Base-by-base conservation (phyloP, 2,329 filamentous ascomycete species). In the Sphaerostilbella broomeana region DNA sequence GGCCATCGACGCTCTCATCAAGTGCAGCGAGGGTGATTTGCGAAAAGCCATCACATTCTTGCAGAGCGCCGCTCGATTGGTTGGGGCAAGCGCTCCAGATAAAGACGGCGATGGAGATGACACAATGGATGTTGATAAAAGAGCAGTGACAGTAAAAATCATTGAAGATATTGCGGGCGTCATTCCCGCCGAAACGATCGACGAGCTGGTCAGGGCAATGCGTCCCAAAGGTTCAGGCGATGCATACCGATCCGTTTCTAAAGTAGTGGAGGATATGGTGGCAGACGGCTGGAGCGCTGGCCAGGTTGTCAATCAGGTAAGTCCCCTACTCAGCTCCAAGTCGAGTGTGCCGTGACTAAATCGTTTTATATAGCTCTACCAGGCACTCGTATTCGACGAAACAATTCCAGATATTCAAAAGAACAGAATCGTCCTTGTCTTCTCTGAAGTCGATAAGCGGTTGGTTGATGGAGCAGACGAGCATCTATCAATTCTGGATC, bases 151-250 rank as follows among this genome's bases (percentile, higher is more conserved):
- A 0, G 74, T 89, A 25, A 78, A 77, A 51, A 86, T 79, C 37
- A 78, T 98, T 32, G 86, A 97, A 58, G 92, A 98, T 53, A 98
- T 98, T 58, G 90, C 92, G 1, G 92, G 94, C 40, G 87, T 97
- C 3, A 89, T 99, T 50, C 92, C 94, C 0, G 73, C 81, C 11
- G 52, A 60, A 9, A 86, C 87, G 2, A 78, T 98, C 35, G 74
- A 84, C 40, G 64, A 62, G 7, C 70, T 98, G 12, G 68, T 86
- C 10, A 65, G 77, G 44, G 84, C 87, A 13, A 84, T 97, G 67
- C 82, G 85, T 50, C 86, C 87, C 4, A 75, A 69, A 48, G 74
- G 74, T 17, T 71, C 72, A 25, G 73, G 74, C 1, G 70, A 75
- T 11, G 71, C 79, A 1, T 98, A 94, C 55, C 73, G 79, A 44